Conservation (phyloP, 163 green algal species). For the Chloromonas sp. region DNA sequence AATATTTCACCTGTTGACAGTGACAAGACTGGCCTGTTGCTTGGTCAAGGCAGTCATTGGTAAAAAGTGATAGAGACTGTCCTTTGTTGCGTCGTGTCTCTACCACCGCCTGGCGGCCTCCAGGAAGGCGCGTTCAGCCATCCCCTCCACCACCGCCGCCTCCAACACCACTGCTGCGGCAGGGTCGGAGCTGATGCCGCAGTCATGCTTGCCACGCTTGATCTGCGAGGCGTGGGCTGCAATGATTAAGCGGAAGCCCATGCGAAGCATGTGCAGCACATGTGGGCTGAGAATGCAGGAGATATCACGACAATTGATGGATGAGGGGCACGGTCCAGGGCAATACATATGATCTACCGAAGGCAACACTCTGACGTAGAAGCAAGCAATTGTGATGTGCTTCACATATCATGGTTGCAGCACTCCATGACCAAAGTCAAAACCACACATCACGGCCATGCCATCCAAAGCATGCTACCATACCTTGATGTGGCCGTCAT, state of each 20-base stretch:
- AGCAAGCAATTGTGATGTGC: background rate
- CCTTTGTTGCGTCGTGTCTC: no score
- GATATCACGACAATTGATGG: background rate
- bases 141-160: background rate
- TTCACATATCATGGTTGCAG: no score
- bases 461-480: no score
- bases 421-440: no score
- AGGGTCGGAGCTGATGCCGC: slow-evolving; percentile 15
- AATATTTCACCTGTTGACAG: no score
- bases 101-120: background rate
- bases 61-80: no score
- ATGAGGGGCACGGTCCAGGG: no score
- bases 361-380: background rate
- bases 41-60: no score
- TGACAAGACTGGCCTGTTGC: no score
- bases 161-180: background rate
- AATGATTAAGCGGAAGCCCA: background rate
- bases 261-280: background rate
- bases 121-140: background rate
- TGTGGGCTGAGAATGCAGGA: background rate
- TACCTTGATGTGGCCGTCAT: slow-evolving; percentile 61
- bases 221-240: background rate
- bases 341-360: no score
- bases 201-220: slow-evolving; percentile 8
- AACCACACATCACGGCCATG: no score